Base-by-base conservation (phyloP, 1,284 basidiomycete species). In the Pascua guehoae region DNA sequence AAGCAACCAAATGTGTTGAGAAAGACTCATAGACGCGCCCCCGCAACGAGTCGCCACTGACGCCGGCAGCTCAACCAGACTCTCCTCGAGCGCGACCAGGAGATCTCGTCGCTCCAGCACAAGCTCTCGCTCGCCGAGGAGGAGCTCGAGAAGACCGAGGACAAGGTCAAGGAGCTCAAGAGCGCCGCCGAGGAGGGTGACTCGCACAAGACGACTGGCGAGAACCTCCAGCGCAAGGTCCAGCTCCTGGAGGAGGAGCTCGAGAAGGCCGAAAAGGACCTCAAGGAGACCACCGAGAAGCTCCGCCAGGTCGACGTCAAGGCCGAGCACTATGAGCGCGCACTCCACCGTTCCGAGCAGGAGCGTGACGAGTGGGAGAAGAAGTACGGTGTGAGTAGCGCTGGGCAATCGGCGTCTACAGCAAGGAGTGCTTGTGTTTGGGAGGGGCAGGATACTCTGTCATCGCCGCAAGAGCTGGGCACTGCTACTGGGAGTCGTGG, bases 221-320 rank as follows among this genome's bases (percentile, higher is more conserved):
- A 97, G 68, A 83, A 81, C 56, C 81, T 98, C 53, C 73, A 76
- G 54, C 82, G 95, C 69, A 98, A 98, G 83, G 85, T 98, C 37
- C 86, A 89, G 69, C 80, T 98, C 17, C 82, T 99, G 39, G 96
- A 98, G 79, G 89, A 92, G 72, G 95, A 99, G 79, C 84, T 98
- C 17, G 96, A 98, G 73, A 84, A 85, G 53, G 88, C 94, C 18
- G 96, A 99, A 82, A 95, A 93, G 86, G 95, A 94, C 75, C 82
- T 93, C 64, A 94, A 95, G 79, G 95, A 98, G 73, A 93, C 91
- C 2, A 89, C 90, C 38, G 96, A 98, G 80, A 97, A 95, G 95
- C 83, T 99, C 68, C 85, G 96, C 66, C 92, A 97, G 76, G 91
- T 95, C 57, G 96, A 99, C 76, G 89, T 98, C 79, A 98, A 98